Base-by-base conservation (phyloP, 345 rosid genomes). In the Syzygium aromaticum region DNA sequence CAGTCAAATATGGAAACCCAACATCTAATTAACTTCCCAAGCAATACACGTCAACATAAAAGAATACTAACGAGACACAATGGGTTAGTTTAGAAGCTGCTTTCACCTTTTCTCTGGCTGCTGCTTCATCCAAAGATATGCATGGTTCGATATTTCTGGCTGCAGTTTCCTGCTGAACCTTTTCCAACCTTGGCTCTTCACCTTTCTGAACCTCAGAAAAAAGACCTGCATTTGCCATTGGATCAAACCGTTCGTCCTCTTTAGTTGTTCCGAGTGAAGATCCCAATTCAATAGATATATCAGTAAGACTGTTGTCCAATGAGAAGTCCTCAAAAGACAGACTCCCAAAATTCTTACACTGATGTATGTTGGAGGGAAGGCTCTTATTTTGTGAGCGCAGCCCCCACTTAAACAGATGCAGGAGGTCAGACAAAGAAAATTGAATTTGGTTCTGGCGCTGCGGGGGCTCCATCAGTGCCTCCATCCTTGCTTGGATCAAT, bases 191-290 rank as follows among this genome's bases (percentile, higher is more conserved):
- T 27, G 11, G 73, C 7, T 0, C 67, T 59, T 27, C 17, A 59
- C 27, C 63, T 10, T 0, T 4, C 23, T 19, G 23, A 2, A 19
- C 3, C 8, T 61, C 3, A 4, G 4, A 14, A 3, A 13, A 5
- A 28, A 28, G 11, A 15, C 28, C 2, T 1, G 7, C 73, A 63
- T 14, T 0, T 3, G 1, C 21, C 73, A 6, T 2, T 28, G 30
- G 0, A n/a, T 12, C 38, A 63, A n/a, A 8, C 30, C 7, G 2
- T 13, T 4, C 28, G 25, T 25, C 15, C 7, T 57, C 63, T 11
- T 25, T 57, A 57, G 63, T 25, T 57, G 64, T 10, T 25, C 28
- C 7, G 0, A 23, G 28, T 2, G 1, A 57, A 57, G 64, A 25
- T 57, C 25, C 10, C 14, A 23, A 57, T 57, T 57, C 63, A 11